These are phyloP conservation scores for Sclerotinia sclerotiorum DNA, from an alignment of 2,329 filamentous ascomycete species.

Conservation along the genomic window DNA sequence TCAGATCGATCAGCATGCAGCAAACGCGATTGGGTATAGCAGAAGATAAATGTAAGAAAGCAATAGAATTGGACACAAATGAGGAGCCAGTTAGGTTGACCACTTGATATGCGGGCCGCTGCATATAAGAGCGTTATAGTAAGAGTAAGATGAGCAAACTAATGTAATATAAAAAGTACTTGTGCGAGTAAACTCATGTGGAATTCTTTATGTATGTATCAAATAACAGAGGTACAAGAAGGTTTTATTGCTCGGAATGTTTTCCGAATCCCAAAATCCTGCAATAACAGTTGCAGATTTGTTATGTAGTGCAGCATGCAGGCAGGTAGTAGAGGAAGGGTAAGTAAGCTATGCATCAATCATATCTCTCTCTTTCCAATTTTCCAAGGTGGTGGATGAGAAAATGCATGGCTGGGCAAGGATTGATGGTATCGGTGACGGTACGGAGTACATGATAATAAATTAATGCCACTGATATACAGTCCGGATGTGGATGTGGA, in stretches of 20 bases:
- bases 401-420: conserved; percentile 1
- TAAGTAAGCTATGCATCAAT: neutral
- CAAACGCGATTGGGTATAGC: conserved; percentile 23
- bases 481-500: too few species aligned
- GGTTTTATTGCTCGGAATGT: conserved; percentile 8
- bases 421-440: conserved; percentile 2
- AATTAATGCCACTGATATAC: neutral
- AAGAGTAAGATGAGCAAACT: conserved; percentile 12
- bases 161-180: neutral
- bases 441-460: neutral
- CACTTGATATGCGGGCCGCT: conserved; percentile 18
- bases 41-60: conserved; percentile 15
- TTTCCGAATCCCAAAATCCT: conserved; percentile 10
- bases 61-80: conserved; percentile 5
- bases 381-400: conserved; percentile 9
- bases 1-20: conserved; percentile 25
- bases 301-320: neutral
- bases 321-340: neutral
- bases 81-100: conserved; percentile 21
- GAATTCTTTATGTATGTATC: conserved; percentile 4
- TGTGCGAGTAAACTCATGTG: conserved; percentile 12
- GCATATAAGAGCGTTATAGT: conserved; percentile 19
- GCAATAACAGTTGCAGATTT: conserved; percentile 12
- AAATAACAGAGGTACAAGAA: conserved; percentile 3
- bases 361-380: neutral